Evolutionary conservation across 345 rosid species (phyloP), one percentile per base, ranked within the genome.

Genomic region (Psidium guajava): DNA sequence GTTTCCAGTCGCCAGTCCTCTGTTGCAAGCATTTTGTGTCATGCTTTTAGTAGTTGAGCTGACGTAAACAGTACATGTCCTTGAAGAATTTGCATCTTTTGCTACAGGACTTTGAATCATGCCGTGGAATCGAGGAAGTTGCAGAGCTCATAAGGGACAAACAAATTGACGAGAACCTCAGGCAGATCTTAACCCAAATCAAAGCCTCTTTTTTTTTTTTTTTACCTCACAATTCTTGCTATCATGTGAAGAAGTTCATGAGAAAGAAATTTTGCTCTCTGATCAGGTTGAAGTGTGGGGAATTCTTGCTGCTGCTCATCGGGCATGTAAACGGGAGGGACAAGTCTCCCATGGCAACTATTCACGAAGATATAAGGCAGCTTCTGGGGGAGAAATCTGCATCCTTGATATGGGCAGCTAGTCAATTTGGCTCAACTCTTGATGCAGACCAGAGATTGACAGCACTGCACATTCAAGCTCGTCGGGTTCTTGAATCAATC

Each of bases 371-470:
- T 69, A 73, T 97, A 64, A 93, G 94, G 87, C 98, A 92, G 49
- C 95, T 96, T 88, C 90, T 97, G 16, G 99, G 99, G 88, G 99
- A 97, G 92, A 92, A 93, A 86, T 95, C 97, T 1, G 99, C 99
- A 20, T 95, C 99, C 81, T 89, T 96, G 88, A 93, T 97, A 91
- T 97, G 99, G 99, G 99, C 99, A 8, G 98, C 99, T 36, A 96
- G 98, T 90, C 99, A 95, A 82, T 94, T 95, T 53, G 98, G 96
- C 64, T 94, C 99, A 69, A 94, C 98, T 80, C 91, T 95, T 55
- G 95, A 94, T 87, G 98, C 98, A 8, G 96, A 93, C 50, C 98
- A 97, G 91, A 92, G 98, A 89, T 88, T 97, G 80, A 92, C 92
- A 47, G 96, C 96, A 28, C 89, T 97, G 81, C 98, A 95, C 81